These are phyloP conservation scores for Euclidium syriacum DNA, from an alignment of 345 rosid species.

Conservation along the genomic window DNA sequence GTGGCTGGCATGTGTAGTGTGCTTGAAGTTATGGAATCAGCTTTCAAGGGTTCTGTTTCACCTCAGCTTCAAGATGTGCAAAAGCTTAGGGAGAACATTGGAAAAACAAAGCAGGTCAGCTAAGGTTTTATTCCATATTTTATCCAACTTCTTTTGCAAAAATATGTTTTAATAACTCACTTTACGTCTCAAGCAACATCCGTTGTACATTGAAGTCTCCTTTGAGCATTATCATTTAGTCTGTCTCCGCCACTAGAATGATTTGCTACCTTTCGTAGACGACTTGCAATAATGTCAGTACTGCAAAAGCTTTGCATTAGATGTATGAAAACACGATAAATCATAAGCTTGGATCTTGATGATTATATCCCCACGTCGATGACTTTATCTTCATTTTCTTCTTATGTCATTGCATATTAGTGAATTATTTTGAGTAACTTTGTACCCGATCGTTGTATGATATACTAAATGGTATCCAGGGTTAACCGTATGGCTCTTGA, in stretches of 20 bases:
- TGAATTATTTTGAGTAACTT: neutral
- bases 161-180: neutral
- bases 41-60: slow-evolving; percentile 70
- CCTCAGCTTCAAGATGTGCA: slow-evolving; percentile 74
- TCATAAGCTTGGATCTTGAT: neutral
- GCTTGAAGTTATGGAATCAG: slow-evolving; percentile 79
- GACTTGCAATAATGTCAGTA: neutral
- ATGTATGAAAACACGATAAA: neutral
- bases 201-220: neutral
- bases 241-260: neutral
- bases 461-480: neutral
- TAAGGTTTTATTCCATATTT: neutral
- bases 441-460: neutral
- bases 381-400: neutral
- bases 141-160: neutral
- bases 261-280: neutral
- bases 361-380: neutral
- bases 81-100: slow-evolving; percentile 66
- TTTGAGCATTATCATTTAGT: slow-evolving; percentile 5
- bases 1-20: slow-evolving; percentile 66
- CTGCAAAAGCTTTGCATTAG: neutral
- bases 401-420: neutral
- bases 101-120: slow-evolving; percentile 87
- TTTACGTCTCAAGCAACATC: neutral
- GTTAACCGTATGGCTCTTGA: neutral